Percentiles rank a stretch among this genome's conserved stretches.
Evolutionary conservation across 768 basidiomycete genomes (phyloP).

Genomic region (Daedaleopsis sinensis): DNA sequence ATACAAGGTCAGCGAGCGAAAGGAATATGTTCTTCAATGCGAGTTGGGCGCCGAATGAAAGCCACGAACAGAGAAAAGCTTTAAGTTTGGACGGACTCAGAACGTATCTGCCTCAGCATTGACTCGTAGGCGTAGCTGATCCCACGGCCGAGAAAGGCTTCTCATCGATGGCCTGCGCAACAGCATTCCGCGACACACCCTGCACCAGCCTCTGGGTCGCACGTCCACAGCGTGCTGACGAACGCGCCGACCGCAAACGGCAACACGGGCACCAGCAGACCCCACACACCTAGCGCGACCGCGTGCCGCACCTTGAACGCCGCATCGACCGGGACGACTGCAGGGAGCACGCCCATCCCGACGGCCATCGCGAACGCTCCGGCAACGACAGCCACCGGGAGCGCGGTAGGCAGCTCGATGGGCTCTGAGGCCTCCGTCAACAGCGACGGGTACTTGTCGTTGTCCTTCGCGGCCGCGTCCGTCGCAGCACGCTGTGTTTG

Average conservation of each 20-base stretch:
- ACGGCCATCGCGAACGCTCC: constrained; percentile 4
- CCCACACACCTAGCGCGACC: constrained; percentile 6
- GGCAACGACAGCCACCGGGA: background rate
- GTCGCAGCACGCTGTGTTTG: background rate
- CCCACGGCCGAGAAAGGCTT: no score
- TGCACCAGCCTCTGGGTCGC: background rate
- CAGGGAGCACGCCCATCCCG: constrained; percentile 9
- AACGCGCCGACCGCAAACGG: background rate
- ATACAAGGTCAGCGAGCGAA: no score
- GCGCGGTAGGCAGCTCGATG: background rate
- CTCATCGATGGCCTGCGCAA: no score
- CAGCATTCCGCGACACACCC: background rate
- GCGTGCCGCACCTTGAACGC: background rate
- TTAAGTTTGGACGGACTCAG: no score
- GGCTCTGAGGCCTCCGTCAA: background rate
- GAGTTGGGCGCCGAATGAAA: no score
- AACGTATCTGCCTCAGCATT: no score
- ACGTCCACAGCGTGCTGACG: constrained; percentile 1
- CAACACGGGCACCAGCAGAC: background rate
- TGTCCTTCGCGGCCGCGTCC: background rate
- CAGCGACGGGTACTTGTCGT: background rate
- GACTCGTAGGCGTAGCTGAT: no score
- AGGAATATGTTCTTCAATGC: no score
- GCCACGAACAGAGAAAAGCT: no score
- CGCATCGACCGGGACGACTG: background rate